A percentile compares a stretch with the other conserved stretches of the same genome.
Conservation (phyloP, 129 eudicot genomes). For the Saussurea involucrata region DNA sequence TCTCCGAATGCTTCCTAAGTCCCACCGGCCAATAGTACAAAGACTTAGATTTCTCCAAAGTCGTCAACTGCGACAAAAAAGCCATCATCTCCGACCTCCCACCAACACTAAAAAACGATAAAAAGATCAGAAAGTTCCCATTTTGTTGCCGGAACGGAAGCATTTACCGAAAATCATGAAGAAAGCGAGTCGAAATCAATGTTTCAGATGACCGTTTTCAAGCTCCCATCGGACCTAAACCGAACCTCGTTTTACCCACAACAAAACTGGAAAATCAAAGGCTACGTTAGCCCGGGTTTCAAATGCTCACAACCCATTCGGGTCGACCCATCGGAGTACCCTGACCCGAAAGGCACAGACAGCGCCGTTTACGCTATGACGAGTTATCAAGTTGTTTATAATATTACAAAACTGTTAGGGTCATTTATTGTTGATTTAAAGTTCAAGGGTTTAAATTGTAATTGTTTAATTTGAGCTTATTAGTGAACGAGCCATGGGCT, state of each 20-base stretch:
- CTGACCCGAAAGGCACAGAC: slow-evolving; percentile 61
- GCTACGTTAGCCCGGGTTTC: slow-evolving; percentile 61
- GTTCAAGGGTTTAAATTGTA: no score
- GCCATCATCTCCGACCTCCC: slow-evolving; percentile 79
- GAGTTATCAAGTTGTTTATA: slow-evolving; percentile 66
- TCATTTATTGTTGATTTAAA: no score
- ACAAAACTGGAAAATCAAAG: no score
- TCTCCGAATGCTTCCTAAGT: slow-evolving; percentile 70
- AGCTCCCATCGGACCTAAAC: slow-evolving; percentile 83
- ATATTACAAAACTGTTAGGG: slow-evolving; percentile 69
- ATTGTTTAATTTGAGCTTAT: no score
- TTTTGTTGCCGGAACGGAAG: slow-evolving; percentile 72
- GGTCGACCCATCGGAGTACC: slow-evolving; percentile 60
- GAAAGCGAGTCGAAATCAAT: slow-evolving; percentile 49
- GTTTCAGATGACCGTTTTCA: slow-evolving; percentile 68
- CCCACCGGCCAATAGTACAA: slow-evolving; percentile 62
- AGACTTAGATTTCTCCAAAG: no score
- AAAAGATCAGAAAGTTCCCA: slow-evolving; percentile 68
- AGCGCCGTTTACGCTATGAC: slow-evolving; percentile 49
- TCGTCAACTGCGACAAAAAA: slow-evolving; percentile 56
- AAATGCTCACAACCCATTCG: slow-evolving; percentile 65
- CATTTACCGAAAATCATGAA: slow-evolving; percentile 63
- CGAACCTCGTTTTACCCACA: slow-evolving; percentile 73
- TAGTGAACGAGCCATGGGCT: no score
- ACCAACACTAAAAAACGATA: slow-evolving; percentile 45